A percentile compares a stretch with the other conserved stretches of the same genome.
phyloP scores from a whole-genome alignment of 1,284 basidiomycete species.

The Volvariella volvacea region DNA sequence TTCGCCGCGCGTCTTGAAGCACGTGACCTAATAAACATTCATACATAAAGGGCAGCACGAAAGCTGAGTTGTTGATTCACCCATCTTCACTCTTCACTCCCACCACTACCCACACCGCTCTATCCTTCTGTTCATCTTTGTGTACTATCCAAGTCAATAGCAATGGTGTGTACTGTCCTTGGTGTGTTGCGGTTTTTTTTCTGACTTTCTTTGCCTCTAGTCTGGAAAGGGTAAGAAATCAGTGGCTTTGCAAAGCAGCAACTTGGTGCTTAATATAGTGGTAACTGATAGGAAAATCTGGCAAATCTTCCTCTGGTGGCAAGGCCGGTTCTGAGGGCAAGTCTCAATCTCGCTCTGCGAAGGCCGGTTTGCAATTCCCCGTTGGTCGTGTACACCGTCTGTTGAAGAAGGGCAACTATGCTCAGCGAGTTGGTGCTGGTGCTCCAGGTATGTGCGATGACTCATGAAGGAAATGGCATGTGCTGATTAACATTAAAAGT shows the following conservation, averaged over 20 bases:
- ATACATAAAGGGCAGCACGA: conserved; percentile 38
- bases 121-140: conserved; percentile 13
- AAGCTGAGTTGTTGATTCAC: conserved; percentile 33
- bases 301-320: conserved; percentile 53
- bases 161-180: conserved; percentile 30
- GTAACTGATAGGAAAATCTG: conserved; percentile 38
- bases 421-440: conserved; percentile 54
- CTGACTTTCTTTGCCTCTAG: conserved; percentile 18
- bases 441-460: conserved; percentile 57
- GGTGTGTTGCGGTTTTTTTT: conserved; percentile 5
- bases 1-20: conserved; percentile 14
- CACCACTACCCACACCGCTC: conserved; percentile 23
- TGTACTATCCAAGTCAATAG: conserved; percentile 16
- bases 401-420: conserved; percentile 48
- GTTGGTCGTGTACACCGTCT: conserved; percentile 87
- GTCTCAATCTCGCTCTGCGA: conserved; percentile 68
- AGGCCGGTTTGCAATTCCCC: conserved; percentile 47
- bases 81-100: conserved; percentile 35
- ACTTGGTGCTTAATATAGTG: neutral
- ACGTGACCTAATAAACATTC: conserved; percentile 23
- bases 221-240: conserved; percentile 43
- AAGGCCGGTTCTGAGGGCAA: conserved; percentile 51
- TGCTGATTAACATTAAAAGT: conserved; percentile 33
- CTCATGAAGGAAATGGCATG: neutral
- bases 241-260: neutral